These are phyloP conservation scores for Candida bentonensis DNA, from an alignment of 805 yeast genomes.

Conservation along the genomic window DNA sequence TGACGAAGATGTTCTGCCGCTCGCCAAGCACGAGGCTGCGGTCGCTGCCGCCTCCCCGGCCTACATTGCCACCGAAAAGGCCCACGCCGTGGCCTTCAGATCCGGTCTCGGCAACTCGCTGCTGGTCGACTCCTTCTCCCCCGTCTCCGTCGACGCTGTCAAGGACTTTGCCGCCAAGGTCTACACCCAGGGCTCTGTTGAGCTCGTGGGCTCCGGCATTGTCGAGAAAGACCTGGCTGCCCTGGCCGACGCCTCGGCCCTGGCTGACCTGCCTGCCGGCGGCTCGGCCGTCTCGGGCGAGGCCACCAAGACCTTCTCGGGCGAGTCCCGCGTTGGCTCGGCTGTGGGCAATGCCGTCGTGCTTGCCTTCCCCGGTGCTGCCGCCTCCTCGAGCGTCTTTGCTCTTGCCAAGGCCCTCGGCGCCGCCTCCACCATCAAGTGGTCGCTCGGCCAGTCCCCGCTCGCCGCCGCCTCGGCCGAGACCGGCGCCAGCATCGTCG, in stretches of 20 bases:
- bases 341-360: slow-evolving; percentile 53
- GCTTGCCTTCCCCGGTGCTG: slow-evolving; percentile 65
- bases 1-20: slow-evolving; percentile 68
- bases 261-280: slow-evolving; percentile 51
- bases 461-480: slow-evolving; percentile 31
- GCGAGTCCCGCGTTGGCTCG: slow-evolving; percentile 49
- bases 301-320: slow-evolving; percentile 36
- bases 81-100: slow-evolving; percentile 74
- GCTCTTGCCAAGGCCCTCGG: slow-evolving; percentile 59
- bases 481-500: slow-evolving; percentile 33
- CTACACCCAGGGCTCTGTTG: slow-evolving; percentile 58
- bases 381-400: slow-evolving; percentile 49
- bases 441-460: slow-evolving; percentile 37
- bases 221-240: slow-evolving; percentile 51
- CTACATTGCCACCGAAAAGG: slow-evolving; percentile 57
- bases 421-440: slow-evolving; percentile 34
- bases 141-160: slow-evolving; percentile 50
- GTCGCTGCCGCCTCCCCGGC: slow-evolving; percentile 34
- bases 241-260: slow-evolving; percentile 45
- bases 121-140: slow-evolving; percentile 50
- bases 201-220: slow-evolving; percentile 62
- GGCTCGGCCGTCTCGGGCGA: slow-evolving; percentile 29
- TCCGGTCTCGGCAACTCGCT: slow-evolving; percentile 77
- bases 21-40: slow-evolving; percentile 50
- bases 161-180: slow-evolving; percentile 49